phyloP scores from a whole-genome alignment of 257 asterid species.

The Solanum dulcamara region DNA sequence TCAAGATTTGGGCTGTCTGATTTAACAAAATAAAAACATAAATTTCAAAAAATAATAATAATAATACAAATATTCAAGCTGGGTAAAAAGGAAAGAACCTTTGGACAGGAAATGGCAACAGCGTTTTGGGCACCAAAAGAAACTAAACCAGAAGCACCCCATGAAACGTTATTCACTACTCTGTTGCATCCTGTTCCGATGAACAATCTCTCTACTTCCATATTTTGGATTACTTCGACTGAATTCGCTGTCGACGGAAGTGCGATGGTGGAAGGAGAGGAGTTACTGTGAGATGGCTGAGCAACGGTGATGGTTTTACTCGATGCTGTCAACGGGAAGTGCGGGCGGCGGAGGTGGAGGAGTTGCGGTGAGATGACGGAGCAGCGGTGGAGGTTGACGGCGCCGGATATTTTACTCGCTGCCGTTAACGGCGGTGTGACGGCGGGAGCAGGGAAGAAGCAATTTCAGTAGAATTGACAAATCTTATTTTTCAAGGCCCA shows the following conservation, averaged over 20 bases:
- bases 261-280: background rate
- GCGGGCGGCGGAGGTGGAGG: background rate
- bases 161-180: constrained; percentile 80
- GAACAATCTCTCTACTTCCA: constrained; percentile 49
- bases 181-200: constrained; percentile 91
- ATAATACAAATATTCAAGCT: background rate
- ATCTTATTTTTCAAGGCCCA: background rate
- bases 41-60: background rate
- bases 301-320: background rate
- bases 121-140: constrained; percentile 92
- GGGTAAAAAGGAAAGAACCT: constrained; percentile 26
- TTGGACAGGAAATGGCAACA: constrained; percentile 80
- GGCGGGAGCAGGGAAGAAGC: background rate
- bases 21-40: background rate
- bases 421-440: background rate
- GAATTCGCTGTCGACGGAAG: background rate
- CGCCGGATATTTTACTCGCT: background rate
- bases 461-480: background rate
- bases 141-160: constrained; percentile 84
- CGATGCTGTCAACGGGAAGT: background rate
- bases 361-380: background rate
- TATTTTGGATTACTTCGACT: background rate
- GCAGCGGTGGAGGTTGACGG: background rate
- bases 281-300: background rate
- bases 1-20: constrained; percentile 77